Conservation (phyloP, 768 basidiomycete genomes). For the Mycena floridula region DNA sequence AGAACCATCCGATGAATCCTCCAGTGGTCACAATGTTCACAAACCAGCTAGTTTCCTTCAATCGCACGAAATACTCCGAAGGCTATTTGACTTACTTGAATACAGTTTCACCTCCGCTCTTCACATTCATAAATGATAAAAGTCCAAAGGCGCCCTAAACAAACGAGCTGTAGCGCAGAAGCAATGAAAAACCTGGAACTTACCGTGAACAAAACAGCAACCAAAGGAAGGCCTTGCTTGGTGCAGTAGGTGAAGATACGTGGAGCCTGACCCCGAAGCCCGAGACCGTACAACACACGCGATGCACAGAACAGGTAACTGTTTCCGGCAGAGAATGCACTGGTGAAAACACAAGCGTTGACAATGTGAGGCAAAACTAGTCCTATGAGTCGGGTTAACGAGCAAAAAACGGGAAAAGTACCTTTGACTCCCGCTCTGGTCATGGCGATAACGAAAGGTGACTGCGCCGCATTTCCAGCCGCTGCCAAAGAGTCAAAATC, state of each 20-base stretch:
- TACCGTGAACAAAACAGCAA: not conserved
- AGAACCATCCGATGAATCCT: constrained; percentile 63
- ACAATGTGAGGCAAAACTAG: constrained; percentile 38
- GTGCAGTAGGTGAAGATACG: constrained; percentile 11
- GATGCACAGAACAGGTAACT: constrained; percentile 29
- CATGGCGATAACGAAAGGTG: constrained; percentile 62
- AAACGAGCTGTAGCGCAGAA: not conserved
- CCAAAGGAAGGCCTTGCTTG: constrained; percentile 16
- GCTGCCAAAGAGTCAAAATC: constrained; percentile 5
- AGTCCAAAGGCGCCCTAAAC: constrained; percentile 35
- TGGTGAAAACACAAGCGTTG: constrained; percentile 47
- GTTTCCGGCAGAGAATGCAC: constrained; percentile 44
- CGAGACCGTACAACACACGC: constrained; percentile 16
- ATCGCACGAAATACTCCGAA: not conserved
- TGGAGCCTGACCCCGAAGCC: constrained; percentile 16
- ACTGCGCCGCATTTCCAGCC: constrained; percentile 42
- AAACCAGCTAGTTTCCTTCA: constrained; percentile 46
- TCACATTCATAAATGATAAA: constrained; percentile 63
- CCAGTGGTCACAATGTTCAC: constrained; percentile 61
- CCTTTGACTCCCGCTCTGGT: constrained; percentile 45
- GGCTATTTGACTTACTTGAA: constrained; percentile 37
- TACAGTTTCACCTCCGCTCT: constrained; percentile 46
- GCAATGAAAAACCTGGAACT: not conserved
- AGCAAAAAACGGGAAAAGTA: not conserved
- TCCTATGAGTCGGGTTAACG: not conserved